Evolutionary conservation across 352 stramenopile genomes (phyloP).

Genomic region (Phytophthora pini): DNA sequence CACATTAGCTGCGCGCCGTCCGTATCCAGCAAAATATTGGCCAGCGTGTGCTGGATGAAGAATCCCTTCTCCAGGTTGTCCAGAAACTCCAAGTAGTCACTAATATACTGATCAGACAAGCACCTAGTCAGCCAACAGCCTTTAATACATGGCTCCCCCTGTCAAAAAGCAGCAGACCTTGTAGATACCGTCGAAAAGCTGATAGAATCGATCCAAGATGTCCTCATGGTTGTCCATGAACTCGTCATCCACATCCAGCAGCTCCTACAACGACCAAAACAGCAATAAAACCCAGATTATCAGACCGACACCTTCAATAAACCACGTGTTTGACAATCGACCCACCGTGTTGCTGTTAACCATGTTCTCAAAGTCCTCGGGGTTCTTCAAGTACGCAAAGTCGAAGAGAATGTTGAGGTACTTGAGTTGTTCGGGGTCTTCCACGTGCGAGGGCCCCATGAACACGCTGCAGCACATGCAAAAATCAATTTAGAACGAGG

Average conservation of each 20-base stretch:
- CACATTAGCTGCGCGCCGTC: slow-evolving; percentile 95
- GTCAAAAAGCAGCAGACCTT: slow-evolving; percentile 45
- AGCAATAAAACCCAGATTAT: slow-evolving; percentile 9
- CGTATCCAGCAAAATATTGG: slow-evolving; percentile 94
- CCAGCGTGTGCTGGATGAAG: slow-evolving; percentile 96
- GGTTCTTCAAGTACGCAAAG: slow-evolving; percentile 95
- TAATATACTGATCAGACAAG: slow-evolving; percentile 77
- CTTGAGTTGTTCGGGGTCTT: slow-evolving; percentile 91
- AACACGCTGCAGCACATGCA: slow-evolving; percentile 67
- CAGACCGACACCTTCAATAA: slow-evolving; percentile 20
- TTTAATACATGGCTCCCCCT: background rate
- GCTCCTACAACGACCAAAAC: slow-evolving; percentile 41
- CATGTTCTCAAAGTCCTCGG: slow-evolving; percentile 95
- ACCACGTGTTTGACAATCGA: background rate
- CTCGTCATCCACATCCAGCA: slow-evolving; percentile 92
- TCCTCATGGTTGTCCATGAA: slow-evolving; percentile 91
- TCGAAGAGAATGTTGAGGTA: slow-evolving; percentile 95
- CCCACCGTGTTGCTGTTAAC: slow-evolving; percentile 90
- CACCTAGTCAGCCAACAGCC: slow-evolving; percentile 3
- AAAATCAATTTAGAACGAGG: slow-evolving; percentile 16
- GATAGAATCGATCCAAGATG: slow-evolving; percentile 89
- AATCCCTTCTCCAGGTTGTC: slow-evolving; percentile 93
- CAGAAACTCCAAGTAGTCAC: slow-evolving; percentile 93
- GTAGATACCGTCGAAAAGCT: slow-evolving; percentile 91
- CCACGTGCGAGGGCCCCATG: slow-evolving; percentile 84